Conservation (phyloP, 768 basidiomycete genomes). For the Lactarius akahatsu region DNA sequence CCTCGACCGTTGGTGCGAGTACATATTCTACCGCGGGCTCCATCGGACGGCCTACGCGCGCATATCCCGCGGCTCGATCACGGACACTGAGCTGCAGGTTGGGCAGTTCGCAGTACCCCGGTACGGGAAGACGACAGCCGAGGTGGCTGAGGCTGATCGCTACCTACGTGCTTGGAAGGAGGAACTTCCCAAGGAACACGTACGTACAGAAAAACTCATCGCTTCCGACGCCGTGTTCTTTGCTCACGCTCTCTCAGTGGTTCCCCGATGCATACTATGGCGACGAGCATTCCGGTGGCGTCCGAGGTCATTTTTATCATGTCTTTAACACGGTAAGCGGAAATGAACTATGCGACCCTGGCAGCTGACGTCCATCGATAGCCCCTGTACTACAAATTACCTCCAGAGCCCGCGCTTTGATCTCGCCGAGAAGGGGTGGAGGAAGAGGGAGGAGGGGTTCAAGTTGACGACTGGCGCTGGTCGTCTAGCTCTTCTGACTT, state of each 20-base stretch:
- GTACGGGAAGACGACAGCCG: slow-evolving; percentile 50
- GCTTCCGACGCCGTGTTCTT: not conserved
- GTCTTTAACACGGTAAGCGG: slow-evolving; percentile 66
- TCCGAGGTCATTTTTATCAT: slow-evolving; percentile 73
- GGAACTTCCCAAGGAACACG: slow-evolving; percentile 61
- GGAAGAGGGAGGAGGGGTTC: not conserved
- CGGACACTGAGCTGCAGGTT: slow-evolving; percentile 88
- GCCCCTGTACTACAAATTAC: slow-evolving; percentile 46
- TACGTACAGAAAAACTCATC: slow-evolving; percentile 37
- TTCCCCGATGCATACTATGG: slow-evolving; percentile 74
- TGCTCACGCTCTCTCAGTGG: slow-evolving; percentile 48
- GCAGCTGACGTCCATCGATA: slow-evolving; percentile 3
- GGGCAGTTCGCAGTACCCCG: slow-evolving; percentile 79
- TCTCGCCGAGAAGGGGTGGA: not conserved
- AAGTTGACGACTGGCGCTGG: not conserved
- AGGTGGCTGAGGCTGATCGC: slow-evolving; percentile 60
- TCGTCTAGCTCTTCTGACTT: not conserved
- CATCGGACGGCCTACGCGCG: slow-evolving; percentile 82
- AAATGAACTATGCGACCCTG: not conserved
- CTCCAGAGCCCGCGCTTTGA: slow-evolving; percentile 38
- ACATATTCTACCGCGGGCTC: slow-evolving; percentile 80
- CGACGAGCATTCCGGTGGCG: slow-evolving; percentile 50
- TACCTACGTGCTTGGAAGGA: slow-evolving; percentile 70
- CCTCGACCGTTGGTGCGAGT: slow-evolving; percentile 83
- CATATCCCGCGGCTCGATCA: slow-evolving; percentile 77